Percentiles rank a stretch among this genome's conserved stretches.
phyloP scores from a whole-genome alignment of 73 alveolate genomes.

The Tetrahymena elliotti region DNA sequence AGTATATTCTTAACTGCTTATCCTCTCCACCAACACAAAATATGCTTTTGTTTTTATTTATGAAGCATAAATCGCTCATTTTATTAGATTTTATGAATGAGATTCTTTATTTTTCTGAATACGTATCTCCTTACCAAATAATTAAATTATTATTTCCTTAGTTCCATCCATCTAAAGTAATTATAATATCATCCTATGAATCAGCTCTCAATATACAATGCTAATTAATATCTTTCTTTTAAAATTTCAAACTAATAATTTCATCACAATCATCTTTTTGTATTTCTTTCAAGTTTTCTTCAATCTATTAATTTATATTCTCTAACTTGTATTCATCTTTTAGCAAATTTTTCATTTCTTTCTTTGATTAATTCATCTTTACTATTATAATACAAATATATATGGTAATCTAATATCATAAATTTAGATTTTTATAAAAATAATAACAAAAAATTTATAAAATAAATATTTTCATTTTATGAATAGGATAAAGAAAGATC shows the following conservation, averaged over 20 bases:
- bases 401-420: too few species aligned
- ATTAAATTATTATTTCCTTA: not conserved
- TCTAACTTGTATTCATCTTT: not conserved
- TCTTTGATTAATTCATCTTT: not conserved
- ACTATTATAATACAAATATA: too few species aligned
- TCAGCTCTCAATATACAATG: not conserved
- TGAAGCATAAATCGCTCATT: not conserved
- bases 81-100: not conserved
- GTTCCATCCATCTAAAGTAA: not conserved
- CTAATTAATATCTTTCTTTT: not conserved
- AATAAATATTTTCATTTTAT: too few species aligned
- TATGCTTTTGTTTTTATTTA: not conserved
- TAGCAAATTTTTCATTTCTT: not conserved
- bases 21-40: not conserved
- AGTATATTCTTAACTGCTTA: not conserved
- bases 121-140: not conserved
- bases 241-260: not conserved
- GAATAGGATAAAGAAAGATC: too few species aligned
- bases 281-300: not conserved
- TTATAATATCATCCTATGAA: not conserved
- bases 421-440: too few species aligned
- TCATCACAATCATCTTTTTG: not conserved
- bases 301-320: not conserved
- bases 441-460: too few species aligned
- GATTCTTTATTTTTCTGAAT: not conserved